Evolutionary conservation across 495 filamentous ascomycete genomes (phyloP).

Genomic region (Hyphodiscus hymeniophilus): DNA sequence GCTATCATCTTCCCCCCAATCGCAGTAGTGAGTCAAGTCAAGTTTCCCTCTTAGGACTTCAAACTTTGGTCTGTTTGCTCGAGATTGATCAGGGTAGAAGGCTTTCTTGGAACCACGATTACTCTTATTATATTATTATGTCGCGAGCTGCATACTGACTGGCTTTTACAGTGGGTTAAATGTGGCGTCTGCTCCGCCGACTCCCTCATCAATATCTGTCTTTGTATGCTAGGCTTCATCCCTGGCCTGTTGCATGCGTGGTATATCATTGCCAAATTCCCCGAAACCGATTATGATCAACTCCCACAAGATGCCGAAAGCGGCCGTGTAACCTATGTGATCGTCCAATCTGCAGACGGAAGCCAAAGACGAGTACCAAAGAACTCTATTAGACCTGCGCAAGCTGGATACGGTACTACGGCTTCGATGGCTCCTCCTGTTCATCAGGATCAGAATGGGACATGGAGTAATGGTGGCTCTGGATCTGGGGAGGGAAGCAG

Average conservation of each 20-base stretch:
- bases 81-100: too few relatives aligned
- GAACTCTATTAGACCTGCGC: background rate
- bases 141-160: conserved; percentile 21
- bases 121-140: background rate
- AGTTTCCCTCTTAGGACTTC: too few relatives aligned
- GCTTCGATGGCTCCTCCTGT: conserved; percentile 20
- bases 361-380: conserved; percentile 8
- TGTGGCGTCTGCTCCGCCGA: conserved; percentile 87
- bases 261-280: conserved; percentile 94
- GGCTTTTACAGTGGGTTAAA: conserved; percentile 81
- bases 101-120: conserved; percentile 14
- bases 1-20: conserved; percentile 92
- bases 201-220: conserved; percentile 89
- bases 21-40: conserved; percentile 65
- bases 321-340: conserved; percentile 61
- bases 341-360: conserved; percentile 39
- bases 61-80: too few relatives aligned
- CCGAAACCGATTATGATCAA: conserved; percentile 63
- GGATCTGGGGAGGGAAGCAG: conserved; percentile 16
- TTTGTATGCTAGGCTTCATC: conserved; percentile 80
- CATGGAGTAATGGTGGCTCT: conserved; percentile 15
- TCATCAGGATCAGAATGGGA: conserved; percentile 18
- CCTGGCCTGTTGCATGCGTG: conserved; percentile 91
- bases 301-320: conserved; percentile 47
- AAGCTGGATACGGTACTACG: conserved; percentile 18